A percentile compares a stretch with the other conserved stretches of the same genome.
Evolutionary conservation across 805 yeast genomes (phyloP).

Genomic region (Millerozyma miso): DNA sequence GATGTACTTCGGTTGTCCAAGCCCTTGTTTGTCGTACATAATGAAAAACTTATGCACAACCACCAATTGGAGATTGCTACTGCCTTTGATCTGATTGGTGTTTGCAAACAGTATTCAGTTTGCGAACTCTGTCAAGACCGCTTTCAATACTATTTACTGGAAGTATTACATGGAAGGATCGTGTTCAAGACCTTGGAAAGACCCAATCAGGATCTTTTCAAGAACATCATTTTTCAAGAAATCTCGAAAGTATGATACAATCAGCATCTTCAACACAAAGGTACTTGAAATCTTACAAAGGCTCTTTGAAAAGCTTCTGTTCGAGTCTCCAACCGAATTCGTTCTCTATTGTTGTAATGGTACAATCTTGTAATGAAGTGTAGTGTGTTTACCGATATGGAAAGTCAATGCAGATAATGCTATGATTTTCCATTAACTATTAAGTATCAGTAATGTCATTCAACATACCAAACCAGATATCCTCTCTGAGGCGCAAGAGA

Average conservation of each 20-base stretch:
- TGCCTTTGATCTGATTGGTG: slow-evolving; percentile 11
- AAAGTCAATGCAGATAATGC: too few species aligned
- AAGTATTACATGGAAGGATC: not conserved
- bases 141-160: not conserved
- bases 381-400: slow-evolving; percentile 2
- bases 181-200: slow-evolving; percentile 1
- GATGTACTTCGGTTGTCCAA: slow-evolving; percentile 61
- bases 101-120: slow-evolving; percentile 7
- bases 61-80: slow-evolving; percentile 77
- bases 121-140: not conserved
- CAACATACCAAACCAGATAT: slow-evolving; percentile 6
- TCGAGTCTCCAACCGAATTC: too few species aligned
- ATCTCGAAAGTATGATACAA: not conserved
- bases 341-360: too few species aligned
- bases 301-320: too few species aligned
- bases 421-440: too few species aligned
- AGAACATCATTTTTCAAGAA: slow-evolving; percentile 4
- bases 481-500: slow-evolving; percentile 17
- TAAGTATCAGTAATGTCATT: slow-evolving; percentile 1
- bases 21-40: slow-evolving; percentile 66
- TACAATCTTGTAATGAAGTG: too few species aligned
- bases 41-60: slow-evolving; percentile 73
- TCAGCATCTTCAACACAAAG: too few species aligned
- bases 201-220: not conserved
- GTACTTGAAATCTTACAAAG: too few species aligned